Conservation (phyloP, 768 basidiomycete species). For the Xerocomus spinulosus region DNA sequence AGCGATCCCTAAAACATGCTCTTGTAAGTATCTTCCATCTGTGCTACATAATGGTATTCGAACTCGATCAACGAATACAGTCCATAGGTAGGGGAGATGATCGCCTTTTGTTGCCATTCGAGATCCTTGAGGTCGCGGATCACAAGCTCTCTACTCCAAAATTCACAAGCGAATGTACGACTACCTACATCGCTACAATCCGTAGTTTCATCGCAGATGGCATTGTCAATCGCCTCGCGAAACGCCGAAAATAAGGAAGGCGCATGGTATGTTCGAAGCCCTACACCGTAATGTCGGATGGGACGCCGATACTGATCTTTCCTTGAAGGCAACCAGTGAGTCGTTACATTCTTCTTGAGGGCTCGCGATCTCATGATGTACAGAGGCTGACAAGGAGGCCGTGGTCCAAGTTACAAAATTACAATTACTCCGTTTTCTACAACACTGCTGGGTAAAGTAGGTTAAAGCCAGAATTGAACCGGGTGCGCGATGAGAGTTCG, state of each 20-base stretch:
- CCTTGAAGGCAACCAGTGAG: constrained; percentile 69
- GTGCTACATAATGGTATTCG: constrained; percentile 1
- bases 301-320: constrained; percentile 73
- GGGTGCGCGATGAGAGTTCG: constrained; percentile 44
- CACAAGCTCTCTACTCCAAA: constrained; percentile 50
- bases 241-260: constrained; percentile 59
- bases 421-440: constrained; percentile 76
- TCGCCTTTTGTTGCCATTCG: constrained; percentile 75
- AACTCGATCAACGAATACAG: constrained; percentile 34
- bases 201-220: constrained; percentile 65
- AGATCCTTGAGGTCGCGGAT: constrained; percentile 73
- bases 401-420: constrained; percentile 80
- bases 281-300: constrained; percentile 68
- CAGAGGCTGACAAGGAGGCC: constrained; percentile 78
- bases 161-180: constrained; percentile 68
- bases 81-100: constrained; percentile 57
- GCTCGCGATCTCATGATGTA: not conserved
- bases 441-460: constrained; percentile 88
- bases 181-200: constrained; percentile 64
- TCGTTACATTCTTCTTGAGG: not conserved
- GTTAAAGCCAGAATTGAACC: constrained; percentile 96
- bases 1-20: constrained; percentile 83
- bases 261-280: constrained; percentile 81
- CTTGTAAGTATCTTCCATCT: constrained; percentile 43
- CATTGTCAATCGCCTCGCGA: constrained; percentile 63